Evolutionary conservation across 2,329 filamentous ascomycete genomes (phyloP).

Genomic region (Cylindrodendrum hubeiense): DNA sequence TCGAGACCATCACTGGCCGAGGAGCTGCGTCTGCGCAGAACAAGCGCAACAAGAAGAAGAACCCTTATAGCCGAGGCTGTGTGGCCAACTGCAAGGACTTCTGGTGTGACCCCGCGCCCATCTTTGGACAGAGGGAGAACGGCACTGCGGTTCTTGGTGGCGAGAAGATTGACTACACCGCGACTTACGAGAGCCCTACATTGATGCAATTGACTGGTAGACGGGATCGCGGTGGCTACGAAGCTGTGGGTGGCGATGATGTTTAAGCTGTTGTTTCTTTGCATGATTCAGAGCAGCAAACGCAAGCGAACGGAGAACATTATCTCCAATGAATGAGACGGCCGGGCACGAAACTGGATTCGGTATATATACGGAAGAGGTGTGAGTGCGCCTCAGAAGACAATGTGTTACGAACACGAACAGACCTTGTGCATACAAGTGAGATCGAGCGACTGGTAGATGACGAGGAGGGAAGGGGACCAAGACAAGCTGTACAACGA

Average conservation of each 20-base stretch:
- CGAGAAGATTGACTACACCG: conserved; percentile 85
- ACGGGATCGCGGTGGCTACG: conserved; percentile 69
- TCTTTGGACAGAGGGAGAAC: conserved; percentile 81
- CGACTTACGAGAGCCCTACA: conserved; percentile 87
- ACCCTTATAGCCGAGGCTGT: conserved; percentile 87
- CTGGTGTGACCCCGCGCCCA: conserved; percentile 89
- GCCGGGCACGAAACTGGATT: conserved; percentile 27
- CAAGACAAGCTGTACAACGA: conserved; percentile 36
- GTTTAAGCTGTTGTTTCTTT: conserved; percentile 41
- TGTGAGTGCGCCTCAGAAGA: conserved; percentile 20
- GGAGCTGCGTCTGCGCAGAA: conserved; percentile 72
- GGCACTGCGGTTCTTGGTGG: conserved; percentile 84
- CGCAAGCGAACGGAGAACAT: conserved; percentile 8
- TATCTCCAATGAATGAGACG: conserved; percentile 37
- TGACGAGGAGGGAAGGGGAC: conserved; percentile 10
- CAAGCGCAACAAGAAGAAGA: conserved; percentile 70
- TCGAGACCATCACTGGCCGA: conserved; percentile 89
- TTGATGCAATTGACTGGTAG: conserved; percentile 70
- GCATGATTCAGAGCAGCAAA: neutral
- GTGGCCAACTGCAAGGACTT: conserved; percentile 96
- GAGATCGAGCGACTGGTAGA: conserved; percentile 32
- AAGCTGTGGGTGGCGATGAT: conserved; percentile 71
- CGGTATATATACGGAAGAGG: conserved; percentile 35
- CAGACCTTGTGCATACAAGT: conserved; percentile 26
- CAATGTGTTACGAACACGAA: conserved; percentile 34